Percentiles rank a stretch among this genome's conserved stretches.
Evolutionary conservation across 192 early-diverging fungal species (phyloP).

Genomic region (Mortierella alpina): DNA sequence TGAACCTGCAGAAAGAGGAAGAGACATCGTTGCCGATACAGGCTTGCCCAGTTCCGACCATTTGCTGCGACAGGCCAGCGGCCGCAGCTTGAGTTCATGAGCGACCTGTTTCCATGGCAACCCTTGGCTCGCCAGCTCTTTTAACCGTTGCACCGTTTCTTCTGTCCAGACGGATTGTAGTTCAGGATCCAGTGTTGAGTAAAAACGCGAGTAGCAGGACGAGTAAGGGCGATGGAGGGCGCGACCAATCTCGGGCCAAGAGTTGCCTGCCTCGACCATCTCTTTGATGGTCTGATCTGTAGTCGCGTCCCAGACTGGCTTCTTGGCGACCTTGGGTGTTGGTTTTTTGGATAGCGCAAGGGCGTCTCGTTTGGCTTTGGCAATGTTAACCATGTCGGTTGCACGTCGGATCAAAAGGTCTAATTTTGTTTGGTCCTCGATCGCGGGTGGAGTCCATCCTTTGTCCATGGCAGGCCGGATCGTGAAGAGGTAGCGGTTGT

Average conservation of each 20-base stretch:
- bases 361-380: background rate
- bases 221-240: slow-evolving; percentile 28
- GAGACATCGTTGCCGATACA: background rate
- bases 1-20: background rate
- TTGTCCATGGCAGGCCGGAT: slow-evolving; percentile 8
- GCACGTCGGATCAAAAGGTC: background rate
- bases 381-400: background rate
- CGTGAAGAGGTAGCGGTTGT: slow-evolving; percentile 2
- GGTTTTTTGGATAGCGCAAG: background rate
- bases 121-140: slow-evolving; percentile 13
- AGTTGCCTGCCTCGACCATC: slow-evolving; percentile 2
- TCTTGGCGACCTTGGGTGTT: background rate
- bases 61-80: slow-evolving; percentile 16
- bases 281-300: slow-evolving; percentile 23
- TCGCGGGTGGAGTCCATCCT: slow-evolving; percentile 11
- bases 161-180: slow-evolving; percentile 12
- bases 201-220: slow-evolving; percentile 37
- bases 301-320: slow-evolving; percentile 1
- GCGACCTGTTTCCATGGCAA: slow-evolving; percentile 25
- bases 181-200: slow-evolving; percentile 18
- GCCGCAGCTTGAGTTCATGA: slow-evolving; percentile 20
- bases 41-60: slow-evolving; percentile 1
- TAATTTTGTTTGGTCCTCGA: slow-evolving; percentile 11
- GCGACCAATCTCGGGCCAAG: slow-evolving; percentile 23
- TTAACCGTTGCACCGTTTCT: slow-evolving; percentile 6